Percentiles rank a stretch among this genome's conserved stretches.
Conservation (phyloP, 1,139 yeast genomes). For the Saccharomyces hybrid region DNA sequence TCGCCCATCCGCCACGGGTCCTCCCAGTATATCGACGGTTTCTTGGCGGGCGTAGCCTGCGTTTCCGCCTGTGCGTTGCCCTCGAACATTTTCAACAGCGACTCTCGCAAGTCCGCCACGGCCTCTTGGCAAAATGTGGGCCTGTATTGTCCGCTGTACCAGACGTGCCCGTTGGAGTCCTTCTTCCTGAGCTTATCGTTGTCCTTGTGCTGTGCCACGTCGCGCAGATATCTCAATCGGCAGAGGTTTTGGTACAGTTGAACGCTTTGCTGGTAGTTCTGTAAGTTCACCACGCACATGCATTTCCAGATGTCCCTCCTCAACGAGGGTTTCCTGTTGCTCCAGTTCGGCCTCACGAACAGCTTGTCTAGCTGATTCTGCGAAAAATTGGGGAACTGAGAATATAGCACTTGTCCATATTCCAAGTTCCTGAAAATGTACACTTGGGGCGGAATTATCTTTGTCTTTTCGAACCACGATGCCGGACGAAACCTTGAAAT, state of each 20-base stretch:
- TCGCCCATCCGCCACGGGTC: conserved; percentile 81
- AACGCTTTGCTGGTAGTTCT: conserved; percentile 56
- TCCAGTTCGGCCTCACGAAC: conserved; percentile 79
- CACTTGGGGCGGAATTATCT: conserved; percentile 67
- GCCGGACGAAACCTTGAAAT: conserved; percentile 33
- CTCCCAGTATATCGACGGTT: conserved; percentile 62
- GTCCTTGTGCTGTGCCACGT: conserved; percentile 47
- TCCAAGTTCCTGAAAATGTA: conserved; percentile 77
- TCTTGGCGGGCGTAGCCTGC: conserved; percentile 6
- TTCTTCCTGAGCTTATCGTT: conserved; percentile 65
- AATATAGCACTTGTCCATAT: conserved; percentile 81
- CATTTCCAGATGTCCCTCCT: conserved; percentile 88
- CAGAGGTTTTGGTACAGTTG: conserved; percentile 70
- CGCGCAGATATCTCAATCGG: conserved; percentile 66
- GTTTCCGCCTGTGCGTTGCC: conserved; percentile 4
- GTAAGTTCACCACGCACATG: conserved; percentile 76
- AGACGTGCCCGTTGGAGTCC: conserved; percentile 68
- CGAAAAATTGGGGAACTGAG: conserved; percentile 64
- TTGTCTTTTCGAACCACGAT: conserved; percentile 44
- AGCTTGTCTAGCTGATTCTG: conserved; percentile 64
- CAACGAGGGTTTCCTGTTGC: conserved; percentile 66
- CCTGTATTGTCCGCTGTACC: conserved; percentile 81
- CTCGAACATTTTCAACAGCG: conserved; percentile 49
- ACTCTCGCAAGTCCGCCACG: conserved; percentile 75
- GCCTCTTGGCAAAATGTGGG: conserved; percentile 91